phyloP scores from a whole-genome alignment of 108 stramenopile genomes.

The Epithemia pelagica region DNA sequence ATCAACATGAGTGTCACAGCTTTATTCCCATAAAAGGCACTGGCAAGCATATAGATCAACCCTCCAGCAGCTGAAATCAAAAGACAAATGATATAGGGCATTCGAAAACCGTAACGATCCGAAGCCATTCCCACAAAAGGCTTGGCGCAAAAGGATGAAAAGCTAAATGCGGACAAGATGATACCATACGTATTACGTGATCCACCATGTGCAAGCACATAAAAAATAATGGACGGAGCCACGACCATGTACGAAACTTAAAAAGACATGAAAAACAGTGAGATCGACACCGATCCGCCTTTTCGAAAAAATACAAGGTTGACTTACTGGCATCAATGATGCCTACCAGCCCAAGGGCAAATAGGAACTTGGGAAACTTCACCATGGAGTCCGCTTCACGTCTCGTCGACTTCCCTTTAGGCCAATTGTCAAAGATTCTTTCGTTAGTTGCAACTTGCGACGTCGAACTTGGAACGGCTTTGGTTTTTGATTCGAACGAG shows the following conservation, averaged over 20 bases:
- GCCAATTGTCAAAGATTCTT: no score
- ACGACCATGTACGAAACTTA: slow-evolving; percentile 65
- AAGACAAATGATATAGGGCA: slow-evolving; percentile 44
- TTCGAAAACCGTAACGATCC: slow-evolving; percentile 39
- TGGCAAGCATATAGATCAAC: slow-evolving; percentile 48
- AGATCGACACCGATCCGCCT: no score
- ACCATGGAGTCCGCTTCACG: no score
- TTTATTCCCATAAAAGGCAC: slow-evolving; percentile 12
- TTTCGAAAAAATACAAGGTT: no score
- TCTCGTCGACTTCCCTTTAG: no score
- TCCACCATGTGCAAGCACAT: slow-evolving; percentile 55
- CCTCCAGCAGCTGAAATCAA: slow-evolving; percentile 40
- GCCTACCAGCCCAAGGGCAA: neutral
- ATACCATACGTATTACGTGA: slow-evolving; percentile 58
- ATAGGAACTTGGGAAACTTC: neutral
- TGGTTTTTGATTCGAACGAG: no score
- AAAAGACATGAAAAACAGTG: neutral
- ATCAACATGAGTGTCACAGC: slow-evolving; percentile 41
- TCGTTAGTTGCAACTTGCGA: no score
- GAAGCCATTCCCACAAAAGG: slow-evolving; percentile 63
- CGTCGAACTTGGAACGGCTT: no score
- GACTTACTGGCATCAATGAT: neutral
- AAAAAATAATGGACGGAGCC: slow-evolving; percentile 68
- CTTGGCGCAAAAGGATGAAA: slow-evolving; percentile 60
- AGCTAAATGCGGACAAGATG: slow-evolving; percentile 38